phyloP scores from a whole-genome alignment of 495 filamentous ascomycete genomes.

The Jackrogersella multiformis region DNA sequence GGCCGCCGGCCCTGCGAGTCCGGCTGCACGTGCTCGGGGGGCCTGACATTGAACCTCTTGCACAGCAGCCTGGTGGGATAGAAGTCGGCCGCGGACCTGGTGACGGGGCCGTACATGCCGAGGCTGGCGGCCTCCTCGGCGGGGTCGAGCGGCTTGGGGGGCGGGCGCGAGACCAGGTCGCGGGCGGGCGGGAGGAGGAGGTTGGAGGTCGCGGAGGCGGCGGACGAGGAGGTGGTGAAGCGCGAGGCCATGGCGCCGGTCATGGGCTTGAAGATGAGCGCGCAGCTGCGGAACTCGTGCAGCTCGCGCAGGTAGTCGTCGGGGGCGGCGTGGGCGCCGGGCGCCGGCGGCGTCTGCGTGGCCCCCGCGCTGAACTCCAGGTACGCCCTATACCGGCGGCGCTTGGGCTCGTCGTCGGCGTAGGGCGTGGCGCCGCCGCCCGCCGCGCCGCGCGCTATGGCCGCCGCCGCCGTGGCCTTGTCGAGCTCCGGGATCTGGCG shows the following conservation, averaged over 20 bases:
- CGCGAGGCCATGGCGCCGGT: constrained; percentile 89
- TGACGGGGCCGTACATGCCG: constrained; percentile 93
- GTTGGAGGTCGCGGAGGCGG: constrained; percentile 1
- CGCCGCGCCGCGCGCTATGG: constrained; percentile 74
- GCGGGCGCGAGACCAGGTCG: constrained; percentile 63
- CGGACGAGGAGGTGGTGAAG: constrained; percentile 78
- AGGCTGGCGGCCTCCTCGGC: constrained; percentile 88
- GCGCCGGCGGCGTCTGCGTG: constrained; percentile 65
- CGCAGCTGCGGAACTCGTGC: constrained; percentile 86
- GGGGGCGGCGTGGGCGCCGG: constrained; percentile 63
- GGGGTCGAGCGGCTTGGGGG: constrained; percentile 75
- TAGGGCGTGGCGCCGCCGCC: constrained; percentile 89
- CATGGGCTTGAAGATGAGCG: constrained; percentile 92
- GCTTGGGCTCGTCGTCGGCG: constrained; percentile 79
- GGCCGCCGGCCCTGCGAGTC: constrained; percentile 49
- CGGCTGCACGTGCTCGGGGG: constrained; percentile 73
- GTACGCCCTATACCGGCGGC: constrained; percentile 78
- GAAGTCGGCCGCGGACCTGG: constrained; percentile 74
- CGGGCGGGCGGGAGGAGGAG: constrained; percentile 43
- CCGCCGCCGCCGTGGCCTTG: constrained; percentile 75
- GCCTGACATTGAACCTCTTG: constrained; percentile 88
- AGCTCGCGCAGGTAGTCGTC: constrained; percentile 85
- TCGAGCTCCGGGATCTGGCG: constrained; percentile 75
- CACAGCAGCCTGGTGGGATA: constrained; percentile 86
- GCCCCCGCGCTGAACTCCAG: constrained; percentile 79